Conservation (phyloP, 495 filamentous ascomycete species). For the Massariosphaeria phaeospora region DNA sequence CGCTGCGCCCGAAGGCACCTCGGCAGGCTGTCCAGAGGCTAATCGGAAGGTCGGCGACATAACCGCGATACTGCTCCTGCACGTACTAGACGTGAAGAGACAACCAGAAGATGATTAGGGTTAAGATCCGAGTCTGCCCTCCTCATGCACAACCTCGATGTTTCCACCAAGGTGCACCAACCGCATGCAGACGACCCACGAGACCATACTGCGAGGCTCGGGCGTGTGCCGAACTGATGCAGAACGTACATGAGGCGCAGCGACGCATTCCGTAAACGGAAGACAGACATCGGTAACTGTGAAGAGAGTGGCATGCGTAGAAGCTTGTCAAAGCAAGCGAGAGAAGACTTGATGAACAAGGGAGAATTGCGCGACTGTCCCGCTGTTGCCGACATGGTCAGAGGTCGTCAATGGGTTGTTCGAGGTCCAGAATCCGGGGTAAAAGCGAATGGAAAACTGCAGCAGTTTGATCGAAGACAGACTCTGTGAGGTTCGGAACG, state of each 20-base stretch:
- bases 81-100: conserved; percentile 45
- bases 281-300: conserved; percentile 63
- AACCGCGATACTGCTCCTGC: conserved; percentile 48
- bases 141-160: conserved; percentile 40
- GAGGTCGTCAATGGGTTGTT: conserved; percentile 9
- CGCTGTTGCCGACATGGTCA: conserved; percentile 29
- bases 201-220: conserved; percentile 49
- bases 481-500: conserved; percentile 16
- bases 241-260: conserved; percentile 43
- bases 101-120: conserved; percentile 64
- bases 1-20: conserved; percentile 16
- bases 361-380: conserved; percentile 16
- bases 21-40: conserved; percentile 32
- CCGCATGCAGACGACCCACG: conserved; percentile 36
- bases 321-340: conserved; percentile 36
- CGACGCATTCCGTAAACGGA: conserved; percentile 54
- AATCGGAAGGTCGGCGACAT: conserved; percentile 47
- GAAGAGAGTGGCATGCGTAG: conserved; percentile 58
- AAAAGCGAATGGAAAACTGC: background rate
- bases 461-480: conserved; percentile 12
- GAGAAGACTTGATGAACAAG: conserved; percentile 36
- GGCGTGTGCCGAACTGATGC: conserved; percentile 31
- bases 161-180: conserved; percentile 33
- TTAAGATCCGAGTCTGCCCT: conserved; percentile 71
- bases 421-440: conserved; percentile 15